These are phyloP conservation scores for Lyophyllum shimeji DNA, from an alignment of 768 basidiomycete species.

Conservation along the genomic window DNA sequence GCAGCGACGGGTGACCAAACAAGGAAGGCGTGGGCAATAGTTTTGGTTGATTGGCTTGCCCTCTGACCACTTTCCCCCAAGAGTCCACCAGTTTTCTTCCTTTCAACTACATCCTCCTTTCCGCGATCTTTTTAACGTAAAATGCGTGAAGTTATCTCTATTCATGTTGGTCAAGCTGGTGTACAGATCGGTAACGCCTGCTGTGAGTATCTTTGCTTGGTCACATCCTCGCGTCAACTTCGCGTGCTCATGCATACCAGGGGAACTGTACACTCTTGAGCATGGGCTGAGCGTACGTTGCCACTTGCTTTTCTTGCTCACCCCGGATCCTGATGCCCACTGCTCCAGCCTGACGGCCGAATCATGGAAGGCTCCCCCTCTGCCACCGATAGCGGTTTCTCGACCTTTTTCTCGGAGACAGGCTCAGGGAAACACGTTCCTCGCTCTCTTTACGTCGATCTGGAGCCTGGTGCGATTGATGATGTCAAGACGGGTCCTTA, in stretches of 20 bases:
- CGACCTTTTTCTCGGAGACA: conserved; percentile 99
- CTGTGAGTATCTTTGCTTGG: conserved; percentile 60
- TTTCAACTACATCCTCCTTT: conserved; percentile 11
- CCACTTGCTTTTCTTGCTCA: conserved; percentile 15
- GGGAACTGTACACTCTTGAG: conserved; percentile 99
- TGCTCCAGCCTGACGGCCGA: conserved; percentile 86
- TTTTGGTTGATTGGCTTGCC: conserved; percentile 29
- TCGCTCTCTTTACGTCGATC: conserved; percentile 94
- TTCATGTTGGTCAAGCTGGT: conserved; percentile 99
- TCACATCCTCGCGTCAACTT: conserved; percentile 33
- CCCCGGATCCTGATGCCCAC: conserved; percentile 5
- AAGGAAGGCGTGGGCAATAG: conserved; percentile 22
- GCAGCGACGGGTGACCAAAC: conserved; percentile 23
- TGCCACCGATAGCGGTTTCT: conserved; percentile 86
- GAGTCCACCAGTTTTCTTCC: conserved; percentile 19
- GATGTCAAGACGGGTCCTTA: conserved; percentile 96
- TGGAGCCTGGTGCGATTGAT: conserved; percentile 97
- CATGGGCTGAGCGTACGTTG: conserved; percentile 91
- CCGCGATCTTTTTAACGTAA: conserved; percentile 24
- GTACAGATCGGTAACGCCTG: conserved; percentile 98
- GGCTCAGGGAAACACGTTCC: conserved; percentile 96
- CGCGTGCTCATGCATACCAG: conserved; percentile 50
- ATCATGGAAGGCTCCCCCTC: conserved; percentile 76
- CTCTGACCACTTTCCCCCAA: conserved; percentile 29
- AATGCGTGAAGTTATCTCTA: conserved; percentile 97